Evolutionary conservation across 2,329 filamentous ascomycete species (phyloP).

Genomic region (Verticillium zaregamsianum): DNA sequence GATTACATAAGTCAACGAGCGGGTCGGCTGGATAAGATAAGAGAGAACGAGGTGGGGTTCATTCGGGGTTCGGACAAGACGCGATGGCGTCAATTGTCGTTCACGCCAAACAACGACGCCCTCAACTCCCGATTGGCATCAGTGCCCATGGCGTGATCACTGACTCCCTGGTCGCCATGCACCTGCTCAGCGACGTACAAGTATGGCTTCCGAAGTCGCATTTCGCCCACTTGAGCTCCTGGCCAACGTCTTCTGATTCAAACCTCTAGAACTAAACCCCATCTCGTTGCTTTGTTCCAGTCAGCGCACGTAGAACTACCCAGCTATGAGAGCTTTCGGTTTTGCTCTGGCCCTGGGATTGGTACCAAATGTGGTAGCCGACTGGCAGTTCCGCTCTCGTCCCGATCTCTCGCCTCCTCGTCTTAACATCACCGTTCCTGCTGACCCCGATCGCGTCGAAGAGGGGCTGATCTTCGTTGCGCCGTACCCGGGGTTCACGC

Average conservation of each 20-base stretch:
- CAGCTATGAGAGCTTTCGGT: too few species aligned
- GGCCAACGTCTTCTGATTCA: neutral
- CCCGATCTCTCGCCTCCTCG: conserved; percentile 26
- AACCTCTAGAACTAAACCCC: neutral
- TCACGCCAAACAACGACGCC: neutral
- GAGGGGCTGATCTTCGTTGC: conserved; percentile 40
- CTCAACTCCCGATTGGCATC: neutral
- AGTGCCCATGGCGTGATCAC: neutral
- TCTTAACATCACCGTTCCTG: conserved; percentile 38
- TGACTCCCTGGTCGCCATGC: neutral
- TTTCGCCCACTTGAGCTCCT: neutral
- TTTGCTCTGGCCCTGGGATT: neutral
- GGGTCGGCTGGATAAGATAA: too few species aligned
- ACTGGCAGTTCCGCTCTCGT: conserved; percentile 13
- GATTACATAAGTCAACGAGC: neutral
- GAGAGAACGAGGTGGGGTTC: neutral
- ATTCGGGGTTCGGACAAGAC: neutral
- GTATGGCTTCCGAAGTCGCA: neutral
- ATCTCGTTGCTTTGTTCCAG: neutral
- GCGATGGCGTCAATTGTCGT: neutral
- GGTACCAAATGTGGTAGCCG: conserved; percentile 4
- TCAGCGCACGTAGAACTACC: too few species aligned
- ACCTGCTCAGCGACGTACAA: neutral
- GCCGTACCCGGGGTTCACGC: conserved; percentile 30
- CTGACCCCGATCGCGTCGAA: conserved; percentile 29